Evolutionary conservation across 148 eudicot species (phyloP).

Genomic region (Silene uniflora): DNA sequence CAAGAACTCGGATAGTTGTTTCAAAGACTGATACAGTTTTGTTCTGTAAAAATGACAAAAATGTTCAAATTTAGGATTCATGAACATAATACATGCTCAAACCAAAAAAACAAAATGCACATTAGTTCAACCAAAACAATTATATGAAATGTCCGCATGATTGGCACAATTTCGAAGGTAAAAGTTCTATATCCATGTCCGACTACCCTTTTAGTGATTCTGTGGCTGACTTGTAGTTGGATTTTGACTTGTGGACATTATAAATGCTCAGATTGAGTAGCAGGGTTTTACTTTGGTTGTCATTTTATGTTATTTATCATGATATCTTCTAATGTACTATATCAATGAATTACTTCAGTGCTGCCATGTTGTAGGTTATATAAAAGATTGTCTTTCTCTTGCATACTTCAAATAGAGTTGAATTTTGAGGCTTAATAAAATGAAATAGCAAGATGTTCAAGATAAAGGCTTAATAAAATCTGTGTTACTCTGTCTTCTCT

Average conservation of each 20-base stretch:
- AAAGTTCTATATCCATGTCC: not conserved
- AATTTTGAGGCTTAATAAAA: not conserved
- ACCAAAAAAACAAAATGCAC: slow-evolving; percentile 9
- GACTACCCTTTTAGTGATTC: not conserved
- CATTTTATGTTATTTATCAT: not conserved
- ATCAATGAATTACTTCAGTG: not conserved
- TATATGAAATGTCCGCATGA: not conserved
- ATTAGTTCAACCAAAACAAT: not conserved
- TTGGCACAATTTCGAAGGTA: not conserved
- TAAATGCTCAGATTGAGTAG: not conserved
- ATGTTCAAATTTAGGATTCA: not conserved
- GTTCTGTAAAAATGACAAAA: slow-evolving; percentile 58
- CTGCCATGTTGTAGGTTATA: not conserved
- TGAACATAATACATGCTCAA: not conserved
- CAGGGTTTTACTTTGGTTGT: not conserved
- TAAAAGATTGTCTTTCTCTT: not conserved
- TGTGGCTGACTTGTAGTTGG: not conserved
- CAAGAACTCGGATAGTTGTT: slow-evolving; percentile 91
- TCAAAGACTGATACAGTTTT: slow-evolving; percentile 97
- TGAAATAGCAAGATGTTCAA: not conserved
- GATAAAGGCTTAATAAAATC: not conserved
- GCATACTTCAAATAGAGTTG: not conserved
- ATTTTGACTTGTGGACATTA: not conserved
- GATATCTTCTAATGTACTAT: not conserved
- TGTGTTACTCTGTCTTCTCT: no score